These are phyloP conservation scores for Nelumbo lutea DNA, from an alignment of 164 flowering plant species.

Conservation along the genomic window DNA sequence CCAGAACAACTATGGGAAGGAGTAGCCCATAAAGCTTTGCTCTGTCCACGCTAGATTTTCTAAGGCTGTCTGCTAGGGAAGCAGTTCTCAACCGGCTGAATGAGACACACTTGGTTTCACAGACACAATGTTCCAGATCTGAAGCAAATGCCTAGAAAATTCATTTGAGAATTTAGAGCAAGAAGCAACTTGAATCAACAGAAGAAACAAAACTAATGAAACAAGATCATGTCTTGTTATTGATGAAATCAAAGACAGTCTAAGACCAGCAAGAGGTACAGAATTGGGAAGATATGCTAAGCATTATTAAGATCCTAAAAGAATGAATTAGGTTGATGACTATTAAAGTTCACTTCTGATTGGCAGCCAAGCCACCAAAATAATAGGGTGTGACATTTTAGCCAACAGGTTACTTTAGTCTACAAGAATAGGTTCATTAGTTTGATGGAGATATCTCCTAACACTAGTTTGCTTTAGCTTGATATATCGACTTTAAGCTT, in stretches of 20 bases:
- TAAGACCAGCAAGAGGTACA: neutral
- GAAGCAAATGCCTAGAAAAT: too few species aligned
- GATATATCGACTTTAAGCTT: neutral
- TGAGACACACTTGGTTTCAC: too few species aligned
- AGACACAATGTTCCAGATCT: too few species aligned
- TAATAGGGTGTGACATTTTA: too few species aligned
- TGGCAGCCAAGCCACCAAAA: neutral
- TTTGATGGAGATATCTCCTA: too few species aligned
- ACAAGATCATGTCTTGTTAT: neutral
- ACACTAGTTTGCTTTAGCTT: neutral
- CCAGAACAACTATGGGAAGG: too few species aligned
- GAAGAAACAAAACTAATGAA: neutral
- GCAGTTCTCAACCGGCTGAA: too few species aligned
- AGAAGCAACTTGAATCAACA: neutral
- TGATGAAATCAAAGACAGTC: neutral
- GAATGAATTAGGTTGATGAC: neutral
- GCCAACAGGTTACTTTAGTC: too few species aligned
- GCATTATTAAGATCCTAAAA: neutral
- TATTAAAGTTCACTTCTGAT: neutral
- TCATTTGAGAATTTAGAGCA: neutral
- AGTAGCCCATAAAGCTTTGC: too few species aligned
- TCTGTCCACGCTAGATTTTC: too few species aligned
- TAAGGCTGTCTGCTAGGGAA: too few species aligned
- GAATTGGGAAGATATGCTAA: neutral
- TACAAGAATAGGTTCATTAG: too few species aligned